Conservation (phyloP, 2,329 filamentous ascomycete genomes). For the Fusarium kyushuense region DNA sequence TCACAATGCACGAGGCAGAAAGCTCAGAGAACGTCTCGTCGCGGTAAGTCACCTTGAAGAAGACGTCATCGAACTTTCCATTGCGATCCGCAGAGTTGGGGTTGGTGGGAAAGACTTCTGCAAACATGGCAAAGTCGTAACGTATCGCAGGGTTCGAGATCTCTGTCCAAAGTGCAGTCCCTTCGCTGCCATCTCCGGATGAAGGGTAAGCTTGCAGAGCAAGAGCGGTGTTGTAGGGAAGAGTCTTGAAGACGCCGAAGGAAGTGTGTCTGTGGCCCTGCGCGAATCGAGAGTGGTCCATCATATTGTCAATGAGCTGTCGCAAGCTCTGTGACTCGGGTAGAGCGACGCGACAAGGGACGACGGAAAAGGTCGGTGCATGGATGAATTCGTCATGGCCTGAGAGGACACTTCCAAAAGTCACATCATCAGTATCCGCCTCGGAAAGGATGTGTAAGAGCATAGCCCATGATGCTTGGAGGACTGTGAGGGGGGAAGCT, state of each 20-base stretch:
- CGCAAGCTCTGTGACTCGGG: constrained; percentile 10
- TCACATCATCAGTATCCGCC: constrained; percentile 15
- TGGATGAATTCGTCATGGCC: not conserved
- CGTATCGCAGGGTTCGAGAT: constrained; percentile 24
- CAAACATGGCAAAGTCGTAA: constrained; percentile 32
- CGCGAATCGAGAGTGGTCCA: not conserved
- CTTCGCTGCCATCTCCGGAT: rapidly evolving
- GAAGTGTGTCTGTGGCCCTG: constrained; percentile 17
- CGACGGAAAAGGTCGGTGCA: constrained; percentile 27
- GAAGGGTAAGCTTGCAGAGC: constrained; percentile 20
- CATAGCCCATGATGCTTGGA: constrained; percentile 24
- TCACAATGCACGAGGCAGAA: constrained; percentile 12
- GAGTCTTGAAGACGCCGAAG: constrained; percentile 22
- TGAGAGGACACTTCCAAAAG: constrained; percentile 20
- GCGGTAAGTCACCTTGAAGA: constrained; percentile 31
- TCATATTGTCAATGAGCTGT: not conserved
- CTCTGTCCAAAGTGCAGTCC: not conserved
- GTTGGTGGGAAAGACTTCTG: constrained; percentile 18
- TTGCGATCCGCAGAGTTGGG: constrained; percentile 3
- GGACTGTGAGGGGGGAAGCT: constrained; percentile 4
- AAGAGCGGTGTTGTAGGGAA: constrained; percentile 29
- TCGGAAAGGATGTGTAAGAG: constrained; percentile 15
- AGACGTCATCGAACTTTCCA: constrained; percentile 4
- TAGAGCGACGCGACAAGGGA: constrained; percentile 10
- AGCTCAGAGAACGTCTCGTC: constrained; percentile 3